Evolutionary conservation across 2,329 filamentous ascomycete species (phyloP).

Genomic region (Keithomyces neogunnii): DNA sequence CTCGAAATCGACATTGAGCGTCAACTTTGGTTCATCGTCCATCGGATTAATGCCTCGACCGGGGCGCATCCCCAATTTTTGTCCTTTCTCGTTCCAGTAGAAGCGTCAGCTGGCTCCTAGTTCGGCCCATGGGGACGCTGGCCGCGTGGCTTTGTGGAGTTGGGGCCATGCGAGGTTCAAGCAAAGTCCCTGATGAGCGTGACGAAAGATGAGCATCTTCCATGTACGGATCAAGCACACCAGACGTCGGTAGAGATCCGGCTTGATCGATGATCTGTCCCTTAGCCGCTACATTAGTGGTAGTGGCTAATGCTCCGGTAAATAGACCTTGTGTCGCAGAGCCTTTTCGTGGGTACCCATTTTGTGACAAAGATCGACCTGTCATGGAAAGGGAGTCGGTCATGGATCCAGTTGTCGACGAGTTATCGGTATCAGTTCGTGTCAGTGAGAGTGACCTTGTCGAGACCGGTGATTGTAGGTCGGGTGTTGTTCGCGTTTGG

Average conservation of each 20-base stretch:
- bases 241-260: conserved; percentile 21
- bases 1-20: not conserved
- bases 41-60: conserved; percentile 16
- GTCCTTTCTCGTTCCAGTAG: conserved; percentile 46
- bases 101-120: conserved; percentile 52
- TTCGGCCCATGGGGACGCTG: conserved; percentile 42
- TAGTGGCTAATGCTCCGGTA: conserved; percentile 28
- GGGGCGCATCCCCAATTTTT: conserved; percentile 19
- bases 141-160: conserved; percentile 38
- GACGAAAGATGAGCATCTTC: conserved; percentile 17
- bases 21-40: not conserved
- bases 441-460: conserved; percentile 1
- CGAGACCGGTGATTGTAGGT: conserved; percentile 4
- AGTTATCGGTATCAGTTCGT: conserved; percentile 5
- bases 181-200: conserved; percentile 14
- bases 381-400: conserved; percentile 15
- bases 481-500: conserved; percentile 1
- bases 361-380: conserved; percentile 24
- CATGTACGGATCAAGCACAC: conserved; percentile 10
- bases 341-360: conserved; percentile 16
- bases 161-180: conserved; percentile 35
- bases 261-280: conserved; percentile 36
- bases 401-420: conserved; percentile 5
- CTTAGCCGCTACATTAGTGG: conserved; percentile 31
- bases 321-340: conserved; percentile 20